Percentiles rank a stretch among this genome's conserved stretches.
Conservation (phyloP, 2,329 filamentous ascomycete species). For the Aspergillus pseudoterreus region DNA sequence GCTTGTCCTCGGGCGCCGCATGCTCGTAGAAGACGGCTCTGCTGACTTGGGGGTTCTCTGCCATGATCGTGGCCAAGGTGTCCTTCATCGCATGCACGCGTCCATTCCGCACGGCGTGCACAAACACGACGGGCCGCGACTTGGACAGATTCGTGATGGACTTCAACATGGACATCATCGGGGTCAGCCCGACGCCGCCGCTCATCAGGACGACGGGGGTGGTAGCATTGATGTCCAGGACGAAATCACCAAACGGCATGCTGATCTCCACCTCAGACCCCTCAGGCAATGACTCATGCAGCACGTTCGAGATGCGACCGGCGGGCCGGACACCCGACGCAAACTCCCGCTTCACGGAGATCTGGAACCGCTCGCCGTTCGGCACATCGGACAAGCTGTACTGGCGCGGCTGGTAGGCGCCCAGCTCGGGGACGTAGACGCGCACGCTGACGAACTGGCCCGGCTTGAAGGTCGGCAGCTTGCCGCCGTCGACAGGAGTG, state of each 20-base stretch:
- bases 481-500: constrained; percentile 56
- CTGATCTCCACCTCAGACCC: constrained; percentile 63
- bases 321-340: constrained; percentile 50
- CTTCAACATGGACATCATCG: constrained; percentile 59
- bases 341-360: constrained; percentile 66
- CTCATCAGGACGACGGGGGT: constrained; percentile 58
- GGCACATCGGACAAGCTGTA: constrained; percentile 69
- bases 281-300: constrained; percentile 59
- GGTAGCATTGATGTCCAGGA: constrained; percentile 40
- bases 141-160: constrained; percentile 44
- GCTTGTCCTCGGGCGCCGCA: constrained; percentile 43
- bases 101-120: constrained; percentile 53
- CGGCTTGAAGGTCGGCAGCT: constrained; percentile 61
- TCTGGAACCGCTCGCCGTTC: constrained; percentile 59
- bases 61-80: constrained; percentile 48
- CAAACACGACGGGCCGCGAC: constrained; percentile 53
- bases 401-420: constrained; percentile 63
- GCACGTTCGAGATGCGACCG: constrained; percentile 65
- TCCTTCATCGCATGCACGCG: constrained; percentile 50
- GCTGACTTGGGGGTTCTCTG: constrained; percentile 52
- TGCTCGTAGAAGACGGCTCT: constrained; percentile 57
- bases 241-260: constrained; percentile 63
- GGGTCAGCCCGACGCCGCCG: constrained; percentile 58
- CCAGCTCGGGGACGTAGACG: constrained; percentile 55
- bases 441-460: constrained; percentile 71